phyloP scores from a whole-genome alignment of 129 eudicot species.

The Centella asiatica region DNA sequence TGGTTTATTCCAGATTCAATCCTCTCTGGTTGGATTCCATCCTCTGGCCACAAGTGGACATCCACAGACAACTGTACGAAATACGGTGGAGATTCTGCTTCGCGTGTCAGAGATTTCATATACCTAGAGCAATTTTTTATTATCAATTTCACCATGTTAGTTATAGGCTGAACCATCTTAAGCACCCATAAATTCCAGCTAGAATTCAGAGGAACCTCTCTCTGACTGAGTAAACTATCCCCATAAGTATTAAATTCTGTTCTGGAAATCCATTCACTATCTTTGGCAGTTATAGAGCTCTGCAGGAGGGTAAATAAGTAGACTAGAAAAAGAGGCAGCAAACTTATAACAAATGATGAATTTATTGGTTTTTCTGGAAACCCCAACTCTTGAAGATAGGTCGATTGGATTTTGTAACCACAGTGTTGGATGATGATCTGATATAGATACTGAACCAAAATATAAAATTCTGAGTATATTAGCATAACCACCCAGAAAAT shows the following conservation, averaged over 20 bases:
- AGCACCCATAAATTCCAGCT: conserved; percentile 52
- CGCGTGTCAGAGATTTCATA: conserved; percentile 87
- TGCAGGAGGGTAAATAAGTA: conserved; percentile 92
- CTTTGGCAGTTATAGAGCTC: conserved; percentile 97
- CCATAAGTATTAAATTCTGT: conserved; percentile 39
- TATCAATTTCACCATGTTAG: conserved; percentile 30
- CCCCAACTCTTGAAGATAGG: conserved; percentile 58
- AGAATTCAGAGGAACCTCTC: conserved; percentile 29
- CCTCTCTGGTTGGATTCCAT: conserved; percentile 92
- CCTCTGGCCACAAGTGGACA: conserved; percentile 90
- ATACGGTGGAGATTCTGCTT: conserved; percentile 97
- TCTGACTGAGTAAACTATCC: conserved; percentile 27
- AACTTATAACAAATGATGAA: conserved; percentile 79
- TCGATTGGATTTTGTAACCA: conserved; percentile 58
- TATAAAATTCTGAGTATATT: conserved; percentile 86
- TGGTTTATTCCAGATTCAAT: conserved; percentile 85
- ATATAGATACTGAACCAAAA: conserved; percentile 80
- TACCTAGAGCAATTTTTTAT: conserved; percentile 49
- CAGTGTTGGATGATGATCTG: conserved; percentile 94
- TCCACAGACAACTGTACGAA: conserved; percentile 91
- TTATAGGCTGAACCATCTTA: conserved; percentile 35
- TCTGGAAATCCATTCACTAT: conserved; percentile 75
- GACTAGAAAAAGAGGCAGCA: conserved; percentile 79
- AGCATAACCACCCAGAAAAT: conserved; percentile 87
- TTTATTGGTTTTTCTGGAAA: conserved; percentile 65